Base-by-base conservation (phyloP, 805 yeast genomes). In the Yarrowia divulgata region DNA sequence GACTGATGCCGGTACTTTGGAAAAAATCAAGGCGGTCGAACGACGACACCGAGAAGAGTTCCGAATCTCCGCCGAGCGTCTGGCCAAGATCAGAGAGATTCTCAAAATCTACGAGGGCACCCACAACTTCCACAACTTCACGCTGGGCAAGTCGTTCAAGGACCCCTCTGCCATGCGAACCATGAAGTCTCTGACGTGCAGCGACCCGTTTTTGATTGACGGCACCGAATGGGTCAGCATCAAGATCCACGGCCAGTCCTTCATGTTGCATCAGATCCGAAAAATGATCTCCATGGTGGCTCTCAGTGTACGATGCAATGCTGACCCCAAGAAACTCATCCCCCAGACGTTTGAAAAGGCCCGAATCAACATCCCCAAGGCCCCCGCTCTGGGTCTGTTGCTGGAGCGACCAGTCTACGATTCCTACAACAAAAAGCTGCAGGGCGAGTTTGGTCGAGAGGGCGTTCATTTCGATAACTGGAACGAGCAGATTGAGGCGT, bases 211-310 rank as follows among this genome's bases (percentile, higher is more conserved):
- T 78, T 89, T 92, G 66, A 93, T 94, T 73, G 91, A 93, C 75
- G 93, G 91, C 58, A 93, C 97, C 8, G 98, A 95, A 77, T 95
- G 99, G 99, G 85, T 91, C 1, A 91, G 97, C 1, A 89, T 95
- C 75, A 93, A 94, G 81, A 91, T 95, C 73, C 99, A 95, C 78
- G 99, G 99, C 8, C 99, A 95, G 80, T 91, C 97, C 3, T 95
- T 95, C 79, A 95, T 95, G 98, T 84, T 95, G 72, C 98, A 94
- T 80, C 99, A 94, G 83, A 95, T 95, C 76, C 88, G 99, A 77
- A 95, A 95, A 77, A 95, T 95, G 98, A 91, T 95, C 70, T 94
- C 97, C 29, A 89, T 94, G 96, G 97, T 97, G 1, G 86, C 93
- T 0, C 82, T 94, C 69, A 87, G 90, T 18, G 88, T 94, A 29